These are phyloP conservation scores for Pyricularia sp. DNA, from an alignment of 2,329 filamentous ascomycete species.

Conservation along the genomic window DNA sequence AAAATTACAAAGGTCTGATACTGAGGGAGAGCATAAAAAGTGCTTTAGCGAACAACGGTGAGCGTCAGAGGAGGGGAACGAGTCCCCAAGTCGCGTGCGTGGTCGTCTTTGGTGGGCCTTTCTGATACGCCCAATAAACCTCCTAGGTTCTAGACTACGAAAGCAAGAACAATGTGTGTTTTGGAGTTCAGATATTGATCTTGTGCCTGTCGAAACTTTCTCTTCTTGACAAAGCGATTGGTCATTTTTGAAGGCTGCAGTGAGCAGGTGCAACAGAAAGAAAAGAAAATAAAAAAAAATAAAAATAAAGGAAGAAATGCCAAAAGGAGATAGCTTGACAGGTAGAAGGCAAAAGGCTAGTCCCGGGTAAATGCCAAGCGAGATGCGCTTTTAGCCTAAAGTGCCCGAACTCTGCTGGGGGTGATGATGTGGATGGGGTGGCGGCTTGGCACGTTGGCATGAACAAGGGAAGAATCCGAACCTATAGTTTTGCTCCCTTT, in stretches of 20 bases:
- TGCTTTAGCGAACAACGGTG: background rate
- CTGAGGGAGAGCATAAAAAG: background rate
- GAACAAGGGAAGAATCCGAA: background rate
- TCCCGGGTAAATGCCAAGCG: background rate
- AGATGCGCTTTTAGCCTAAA: background rate
- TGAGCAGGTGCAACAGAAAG: background rate
- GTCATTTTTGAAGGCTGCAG: background rate
- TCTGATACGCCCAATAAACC: background rate
- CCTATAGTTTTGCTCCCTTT: background rate
- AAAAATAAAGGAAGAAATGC: background rate
- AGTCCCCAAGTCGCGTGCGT: background rate
- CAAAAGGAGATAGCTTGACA: background rate
- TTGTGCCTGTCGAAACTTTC: background rate
- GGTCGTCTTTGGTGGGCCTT: background rate
- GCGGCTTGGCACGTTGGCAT: background rate
- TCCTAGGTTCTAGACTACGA: background rate
- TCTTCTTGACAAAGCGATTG: background rate
- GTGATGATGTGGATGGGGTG: background rate
- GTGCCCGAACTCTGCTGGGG: background rate
- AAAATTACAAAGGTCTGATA: background rate
- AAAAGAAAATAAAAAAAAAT: background rate
- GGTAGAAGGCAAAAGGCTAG: background rate
- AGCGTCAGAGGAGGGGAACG: background rate
- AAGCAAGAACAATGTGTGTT: background rate
- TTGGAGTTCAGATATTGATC: background rate